Percentiles rank a stretch among this genome's conserved stretches.
phyloP scores from a whole-genome alignment of 495 filamentous ascomycete genomes.

The Penicillium coprophilum region DNA sequence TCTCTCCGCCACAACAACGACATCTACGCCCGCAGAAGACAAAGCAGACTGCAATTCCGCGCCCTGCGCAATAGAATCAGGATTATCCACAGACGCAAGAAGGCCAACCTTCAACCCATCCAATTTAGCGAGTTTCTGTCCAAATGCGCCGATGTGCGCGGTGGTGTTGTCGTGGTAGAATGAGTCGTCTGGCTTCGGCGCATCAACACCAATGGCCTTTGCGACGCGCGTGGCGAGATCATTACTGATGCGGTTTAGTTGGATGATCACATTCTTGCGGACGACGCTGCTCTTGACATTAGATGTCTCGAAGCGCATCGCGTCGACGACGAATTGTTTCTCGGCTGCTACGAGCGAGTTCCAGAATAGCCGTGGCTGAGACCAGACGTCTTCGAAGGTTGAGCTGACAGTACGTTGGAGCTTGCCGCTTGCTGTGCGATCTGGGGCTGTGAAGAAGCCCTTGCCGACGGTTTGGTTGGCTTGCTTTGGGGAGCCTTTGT shows the following conservation, averaged over 20 bases:
- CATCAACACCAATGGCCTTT: slow-evolving; percentile 55
- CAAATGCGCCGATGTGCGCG: slow-evolving; percentile 59
- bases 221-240: slow-evolving; percentile 69
- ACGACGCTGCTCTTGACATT: slow-evolving; percentile 58
- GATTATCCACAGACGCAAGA: slow-evolving; percentile 50
- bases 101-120: slow-evolving; percentile 68
- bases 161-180: slow-evolving; percentile 75
- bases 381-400: slow-evolving; percentile 74
- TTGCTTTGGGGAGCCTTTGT: slow-evolving; percentile 63
- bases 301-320: slow-evolving; percentile 70
- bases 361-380: slow-evolving; percentile 73
- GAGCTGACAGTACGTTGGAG: slow-evolving; percentile 60
- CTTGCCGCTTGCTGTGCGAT: slow-evolving; percentile 50
- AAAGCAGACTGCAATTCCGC: slow-evolving; percentile 48
- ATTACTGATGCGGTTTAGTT: slow-evolving; percentile 70
- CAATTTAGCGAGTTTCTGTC: slow-evolving; percentile 55
- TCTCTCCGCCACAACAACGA: slow-evolving; percentile 62
- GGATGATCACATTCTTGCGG: slow-evolving; percentile 58
- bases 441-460: slow-evolving; percentile 73
- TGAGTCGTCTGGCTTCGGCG: slow-evolving; percentile 56
- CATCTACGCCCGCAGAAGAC: slow-evolving; percentile 47
- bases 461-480: slow-evolving; percentile 68
- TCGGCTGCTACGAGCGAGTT: slow-evolving; percentile 70
- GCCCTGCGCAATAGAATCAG: slow-evolving; percentile 47
- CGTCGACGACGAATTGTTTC: slow-evolving; percentile 76